Base-by-base conservation (phyloP, 2,329 filamentous ascomycete species). In the Camillea tinctor region DNA sequence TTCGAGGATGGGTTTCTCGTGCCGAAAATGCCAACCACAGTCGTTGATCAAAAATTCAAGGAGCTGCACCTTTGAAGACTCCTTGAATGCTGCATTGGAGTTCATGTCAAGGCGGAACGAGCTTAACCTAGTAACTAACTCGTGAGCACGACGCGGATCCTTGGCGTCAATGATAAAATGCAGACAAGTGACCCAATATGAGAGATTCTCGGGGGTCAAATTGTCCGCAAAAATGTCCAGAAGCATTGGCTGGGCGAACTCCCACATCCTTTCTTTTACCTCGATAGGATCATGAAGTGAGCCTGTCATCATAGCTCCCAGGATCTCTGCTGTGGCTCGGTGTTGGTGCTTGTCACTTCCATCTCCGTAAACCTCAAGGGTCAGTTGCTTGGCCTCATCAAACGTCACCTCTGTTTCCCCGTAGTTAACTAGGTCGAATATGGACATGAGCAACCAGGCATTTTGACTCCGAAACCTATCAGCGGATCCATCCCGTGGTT, bases 271-370 rank as follows among this genome's bases (percentile, higher is more conserved):
- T 59, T 90, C 85, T 52, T 93, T 88, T 65, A 90, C 86, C 56
- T 91, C 87, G 4, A 88, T 79, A 5, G 88, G 88, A 24, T 92
- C 88, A 67, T 97, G 93, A 54, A 88, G 85, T 17, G 92, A 92
- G 40, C 91, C 92, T 17, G 88, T 87, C 23, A 99, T 81, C 69
- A 99, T 76, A 4, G 92, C 93, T 15, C 91, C 93, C 54, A 99
- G 80, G 58, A 99, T 97, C 76, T 99, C 95, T 0, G 95, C 87
- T 1, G 95, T 97, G 17, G 95, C 95, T 56, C 95, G 91, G 74
- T 99, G 95, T 73, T 99, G 94, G 74, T 99, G 95, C 76, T 97
- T 97, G 73, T 99, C 95, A 69, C 88, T 95, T 9, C 96, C 95
- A 74, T 99, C 94, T 15, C 89, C 94, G 70, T 92, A 98, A 0